Percentiles rank a stretch among this genome's conserved stretches.
These are phyloP conservation scores for Fraxinus anomala DNA, from an alignment of 257 asterid genomes.

Conservation along the genomic window DNA sequence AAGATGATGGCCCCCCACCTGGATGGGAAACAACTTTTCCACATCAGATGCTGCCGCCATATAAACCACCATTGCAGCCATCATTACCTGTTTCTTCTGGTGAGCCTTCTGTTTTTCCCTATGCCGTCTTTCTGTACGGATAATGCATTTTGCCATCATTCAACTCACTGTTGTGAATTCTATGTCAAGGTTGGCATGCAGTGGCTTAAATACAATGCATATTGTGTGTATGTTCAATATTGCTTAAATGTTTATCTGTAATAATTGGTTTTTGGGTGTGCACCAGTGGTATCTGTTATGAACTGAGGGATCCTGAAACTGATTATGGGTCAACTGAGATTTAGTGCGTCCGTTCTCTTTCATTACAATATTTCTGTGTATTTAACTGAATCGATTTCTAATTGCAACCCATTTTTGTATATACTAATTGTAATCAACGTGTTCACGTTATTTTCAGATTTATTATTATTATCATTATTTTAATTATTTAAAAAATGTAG, in stretches of 20 bases:
- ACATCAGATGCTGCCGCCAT: slow-evolving; percentile 37
- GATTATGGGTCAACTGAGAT: not conserved
- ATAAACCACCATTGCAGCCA: slow-evolving; percentile 39
- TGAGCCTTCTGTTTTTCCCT: slow-evolving; percentile 29
- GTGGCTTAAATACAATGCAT: not conserved
- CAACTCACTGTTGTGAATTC: not conserved
- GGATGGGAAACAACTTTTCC: slow-evolving; percentile 60
- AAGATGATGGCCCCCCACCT: slow-evolving; percentile 71
- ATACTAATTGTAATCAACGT: not conserved
- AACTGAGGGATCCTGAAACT: not conserved
- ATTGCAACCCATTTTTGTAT: not conserved
- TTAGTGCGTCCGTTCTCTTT: not conserved
- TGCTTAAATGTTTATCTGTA: not conserved
- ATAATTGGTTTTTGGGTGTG: not conserved
- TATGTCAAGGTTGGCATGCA: not conserved
- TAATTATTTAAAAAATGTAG: too few relatives aligned
- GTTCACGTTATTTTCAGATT: not conserved
- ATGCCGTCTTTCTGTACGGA: not conserved
- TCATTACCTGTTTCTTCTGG: slow-evolving; percentile 45
- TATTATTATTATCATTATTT: too few relatives aligned
- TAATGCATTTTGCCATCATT: slow-evolving; percentile 1
- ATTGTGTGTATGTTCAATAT: not conserved
- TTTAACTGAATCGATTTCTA: not conserved
- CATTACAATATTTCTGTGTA: not conserved
- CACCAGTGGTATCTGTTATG: not conserved